Evolutionary conservation across 306 rosid genomes (phyloP).

Genomic region (Quercus alba): DNA sequence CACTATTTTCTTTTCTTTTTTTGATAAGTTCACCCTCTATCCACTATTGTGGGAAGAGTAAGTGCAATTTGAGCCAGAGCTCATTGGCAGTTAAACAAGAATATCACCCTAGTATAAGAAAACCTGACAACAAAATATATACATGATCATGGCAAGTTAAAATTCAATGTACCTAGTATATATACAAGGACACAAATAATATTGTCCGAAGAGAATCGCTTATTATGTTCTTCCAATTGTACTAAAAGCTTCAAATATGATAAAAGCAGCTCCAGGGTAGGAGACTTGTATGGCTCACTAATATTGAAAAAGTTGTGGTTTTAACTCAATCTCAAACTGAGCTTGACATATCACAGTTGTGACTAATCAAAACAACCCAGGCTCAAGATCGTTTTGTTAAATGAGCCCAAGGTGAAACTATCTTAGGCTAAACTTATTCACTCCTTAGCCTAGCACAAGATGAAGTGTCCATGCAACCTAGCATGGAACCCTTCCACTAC

Average conservation of each 20-base stretch:
- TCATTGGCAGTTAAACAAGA: not conserved
- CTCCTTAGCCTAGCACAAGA: not conserved
- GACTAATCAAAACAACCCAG: not conserved
- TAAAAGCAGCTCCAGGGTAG: not conserved
- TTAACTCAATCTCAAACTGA: not conserved
- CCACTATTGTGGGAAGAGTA: too few species aligned
- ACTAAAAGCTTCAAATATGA: not conserved
- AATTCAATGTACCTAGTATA: not conserved
- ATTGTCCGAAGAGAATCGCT: not conserved
- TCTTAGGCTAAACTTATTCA: not conserved
- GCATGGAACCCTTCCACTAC: too few species aligned
- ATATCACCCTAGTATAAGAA: not conserved
- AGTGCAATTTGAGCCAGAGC: too few species aligned
- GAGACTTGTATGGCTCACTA: not conserved
- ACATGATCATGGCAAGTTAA: not conserved
- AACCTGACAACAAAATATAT: not conserved
- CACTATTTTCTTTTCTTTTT: too few species aligned
- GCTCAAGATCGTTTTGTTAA: not conserved
- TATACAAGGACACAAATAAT: not conserved
- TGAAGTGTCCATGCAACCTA: too few species aligned
- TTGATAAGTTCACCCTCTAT: too few species aligned
- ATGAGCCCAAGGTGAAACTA: not conserved
- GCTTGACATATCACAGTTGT: not conserved
- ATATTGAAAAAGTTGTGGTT: not conserved
- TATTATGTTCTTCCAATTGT: not conserved